Base-by-base conservation (phyloP, 805 yeast species). In the Spathaspora sp. region DNA sequence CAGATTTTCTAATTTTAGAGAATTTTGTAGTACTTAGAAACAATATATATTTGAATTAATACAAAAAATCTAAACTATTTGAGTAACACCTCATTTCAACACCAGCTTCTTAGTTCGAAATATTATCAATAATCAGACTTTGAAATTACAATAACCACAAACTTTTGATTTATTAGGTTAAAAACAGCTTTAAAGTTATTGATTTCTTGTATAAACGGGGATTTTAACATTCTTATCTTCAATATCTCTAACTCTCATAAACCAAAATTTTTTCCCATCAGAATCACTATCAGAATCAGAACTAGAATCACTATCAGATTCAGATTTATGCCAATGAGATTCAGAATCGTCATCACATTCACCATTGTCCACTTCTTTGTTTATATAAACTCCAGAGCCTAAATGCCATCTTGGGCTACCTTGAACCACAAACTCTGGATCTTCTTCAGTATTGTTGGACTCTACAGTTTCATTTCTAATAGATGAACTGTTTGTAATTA, bases 371-470 rank as follows among this genome's bases (percentile, higher is more conserved):
- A 40, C 47, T 40, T 52, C 55, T 35, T 54, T 54, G 43, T 60
- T 56, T 12, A 60, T 49, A 44, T 55, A 57, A 29, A 60, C 46
- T 1, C 65, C 65, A 3, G 62, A 57, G 42, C 62, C 60, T 29
- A 60, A 26, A 29, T 54, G 47, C 44, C 48, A 52, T 29, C 50
- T 49, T 3, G 54, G 54, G 18, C 23, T 19, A 5, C 54, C 54
- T 47, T 52, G 54, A 8, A 50, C 53, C 16, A 38, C 35, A 10
- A 51, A 18, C 16, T 23, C 26, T 3, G 44, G 28, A 35, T 39
- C 38, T 17, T 46, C 32, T 17, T 46, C 32, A 31, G 35, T 14
- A 8, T 31, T 5, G 35, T 31, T 31, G 35, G 35, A 31, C n/a
- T 31, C 35, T 35, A 3, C 8, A 35, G 16, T 35, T 35, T 11